These are phyloP conservation scores for Cyclocybe cylindracea DNA, from an alignment of 768 basidiomycete genomes.

Conservation along the genomic window DNA sequence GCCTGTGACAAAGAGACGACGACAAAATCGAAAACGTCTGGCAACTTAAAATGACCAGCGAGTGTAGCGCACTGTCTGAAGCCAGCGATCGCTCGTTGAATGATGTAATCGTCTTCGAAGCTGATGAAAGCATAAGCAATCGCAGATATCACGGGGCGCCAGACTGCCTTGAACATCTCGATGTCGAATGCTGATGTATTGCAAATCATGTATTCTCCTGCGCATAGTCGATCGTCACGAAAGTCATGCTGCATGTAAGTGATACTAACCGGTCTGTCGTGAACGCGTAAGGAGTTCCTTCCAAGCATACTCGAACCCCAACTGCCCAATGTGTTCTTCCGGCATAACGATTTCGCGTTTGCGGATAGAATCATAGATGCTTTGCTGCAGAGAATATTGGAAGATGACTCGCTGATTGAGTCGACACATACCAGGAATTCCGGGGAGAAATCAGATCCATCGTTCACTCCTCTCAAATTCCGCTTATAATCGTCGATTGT, in stretches of 20 bases:
- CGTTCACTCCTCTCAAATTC: slow-evolving; percentile 93
- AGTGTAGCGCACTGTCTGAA: slow-evolving; percentile 95
- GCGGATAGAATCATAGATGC: slow-evolving; percentile 92
- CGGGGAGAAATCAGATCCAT: slow-evolving; percentile 75
- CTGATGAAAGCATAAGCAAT: slow-evolving; percentile 95
- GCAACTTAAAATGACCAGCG: slow-evolving; percentile 84
- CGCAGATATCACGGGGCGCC: slow-evolving; percentile 92
- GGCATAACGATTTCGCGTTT: slow-evolving; percentile 96
- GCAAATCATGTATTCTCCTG: slow-evolving; percentile 73
- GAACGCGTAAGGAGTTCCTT: slow-evolving; percentile 88
- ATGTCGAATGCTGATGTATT: slow-evolving; percentile 82
- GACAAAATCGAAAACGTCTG: slow-evolving; percentile 96
- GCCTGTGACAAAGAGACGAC: slow-evolving; percentile 92
- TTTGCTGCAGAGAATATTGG: slow-evolving; percentile 51
- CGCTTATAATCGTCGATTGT: slow-evolving; percentile 90
- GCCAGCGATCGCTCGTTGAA: slow-evolving; percentile 93
- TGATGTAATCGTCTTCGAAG: slow-evolving; percentile 95
- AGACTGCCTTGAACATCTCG: slow-evolving; percentile 92
- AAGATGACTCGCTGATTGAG: background rate
- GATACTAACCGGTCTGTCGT: slow-evolving; percentile 66
- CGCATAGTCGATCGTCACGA: background rate
- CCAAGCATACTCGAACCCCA: slow-evolving; percentile 99
- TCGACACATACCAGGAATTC: slow-evolving; percentile 70
- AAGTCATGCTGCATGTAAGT: background rate
- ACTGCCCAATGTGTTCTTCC: slow-evolving; percentile 93